These are phyloP conservation scores for Omphalotus guepiniiformis DNA, from an alignment of 768 basidiomycete species.

Conservation along the genomic window DNA sequence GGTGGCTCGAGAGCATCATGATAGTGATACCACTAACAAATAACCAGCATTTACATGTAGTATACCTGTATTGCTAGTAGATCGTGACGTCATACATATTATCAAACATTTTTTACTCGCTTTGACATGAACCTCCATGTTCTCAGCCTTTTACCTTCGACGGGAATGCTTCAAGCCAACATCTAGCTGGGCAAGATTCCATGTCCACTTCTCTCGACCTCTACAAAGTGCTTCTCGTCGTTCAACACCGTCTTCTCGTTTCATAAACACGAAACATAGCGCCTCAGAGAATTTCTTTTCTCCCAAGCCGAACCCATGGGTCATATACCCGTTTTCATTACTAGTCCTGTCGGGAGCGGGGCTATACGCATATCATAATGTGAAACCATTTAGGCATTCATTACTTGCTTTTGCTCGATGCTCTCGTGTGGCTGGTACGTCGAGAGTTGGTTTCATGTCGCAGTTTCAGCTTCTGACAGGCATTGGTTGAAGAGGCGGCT, in stretches of 20 bases:
- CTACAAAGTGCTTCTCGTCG: background rate
- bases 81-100: too few species aligned
- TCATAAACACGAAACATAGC: background rate
- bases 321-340: background rate
- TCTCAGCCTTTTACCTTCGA: too few species aligned
- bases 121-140: too few species aligned
- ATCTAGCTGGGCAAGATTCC: background rate
- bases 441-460: background rate
- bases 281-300: background rate
- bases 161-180: constrained; percentile 1
- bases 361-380: constrained; percentile 56
- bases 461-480: constrained; percentile 12
- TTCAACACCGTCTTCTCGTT: background rate
- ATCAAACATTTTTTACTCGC: too few species aligned
- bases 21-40: too few species aligned
- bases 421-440: constrained; percentile 67
- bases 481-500: constrained; percentile 45
- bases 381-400: constrained; percentile 71
- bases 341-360: constrained; percentile 3
- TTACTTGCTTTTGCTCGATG: constrained; percentile 74
- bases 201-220: background rate
- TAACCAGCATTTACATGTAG: too few species aligned
- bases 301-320: background rate
- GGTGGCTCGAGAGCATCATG: constrained; percentile 1
- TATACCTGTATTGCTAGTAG: too few species aligned